Base-by-base conservation (phyloP, 257 asterid genomes). In the Asclepias syriaca region DNA sequence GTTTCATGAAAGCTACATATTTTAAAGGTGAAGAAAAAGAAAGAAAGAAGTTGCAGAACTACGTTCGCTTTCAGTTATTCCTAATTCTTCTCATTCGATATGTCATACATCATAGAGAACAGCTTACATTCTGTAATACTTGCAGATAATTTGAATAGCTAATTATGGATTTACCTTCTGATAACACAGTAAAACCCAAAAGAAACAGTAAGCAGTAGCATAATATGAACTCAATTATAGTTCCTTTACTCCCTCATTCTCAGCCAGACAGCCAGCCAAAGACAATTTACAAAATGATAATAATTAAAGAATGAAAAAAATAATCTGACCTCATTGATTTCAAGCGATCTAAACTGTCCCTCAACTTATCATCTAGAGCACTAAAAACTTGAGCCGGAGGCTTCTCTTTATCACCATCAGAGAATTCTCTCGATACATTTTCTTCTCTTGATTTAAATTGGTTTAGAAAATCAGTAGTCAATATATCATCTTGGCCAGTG, bases 301-400 rank as follows among this genome's bases (percentile, higher is more conserved):
- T 46, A 8, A 50, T 58, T 1, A 19, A 76, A 34, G 18, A 64
- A 19, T 54, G 67, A 19, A 61, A 3, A 61, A 3, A 66, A 48
- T 8, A 11, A 21, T 68, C 85, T 63, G 75, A 89, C 97, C 97
- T 88, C 96, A 87, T 89, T 0, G 74, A 74, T 75, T 84, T 91
- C 66, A 93, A 83, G 34, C 96, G 93, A 82, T 91, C 92, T 87
- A 93, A 85, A 79, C 83, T 91, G 40, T 27, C 76, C 88, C 85
- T 93, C 27, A 93, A 71, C 87, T 85, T 82, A 51, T 85, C 77
- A 73, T 93, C 97, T 80, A 93, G 83, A 29, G 81, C 90, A 64
- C 85, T 93, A 81, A 93, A 86, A 80, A 85, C 96, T 13, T 81
- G 90, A 19, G 75, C 77, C 6, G 89, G 84, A 68, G 84, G 78